Conservation (phyloP, 1,139 yeast genomes). For the Suhomyces choctaworum region DNA sequence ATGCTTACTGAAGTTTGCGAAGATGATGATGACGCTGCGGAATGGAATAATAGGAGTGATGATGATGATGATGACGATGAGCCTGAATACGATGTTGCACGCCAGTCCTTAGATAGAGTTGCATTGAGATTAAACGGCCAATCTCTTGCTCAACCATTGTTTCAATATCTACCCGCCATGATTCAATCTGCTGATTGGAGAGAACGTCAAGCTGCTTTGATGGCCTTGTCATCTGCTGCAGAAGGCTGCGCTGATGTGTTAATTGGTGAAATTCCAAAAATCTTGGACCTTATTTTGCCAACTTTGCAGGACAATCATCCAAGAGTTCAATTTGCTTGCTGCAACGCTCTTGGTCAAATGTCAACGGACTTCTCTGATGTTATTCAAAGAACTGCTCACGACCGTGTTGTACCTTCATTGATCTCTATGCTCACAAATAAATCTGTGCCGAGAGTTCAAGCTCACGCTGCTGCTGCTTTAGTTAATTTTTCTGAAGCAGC, state of each 20-base stretch:
- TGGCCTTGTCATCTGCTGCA: conserved; percentile 96
- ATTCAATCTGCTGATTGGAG: conserved; percentile 78
- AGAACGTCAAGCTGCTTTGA: conserved; percentile 93
- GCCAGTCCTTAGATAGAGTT: conserved; percentile 89
- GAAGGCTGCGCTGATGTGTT: conserved; percentile 95
- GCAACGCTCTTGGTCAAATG: conserved; percentile 95
- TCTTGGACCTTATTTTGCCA: conserved; percentile 83
- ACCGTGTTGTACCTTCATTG: conserved; percentile 80
- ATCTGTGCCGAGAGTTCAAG: conserved; percentile 88
- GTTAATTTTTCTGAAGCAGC: conserved; percentile 96
- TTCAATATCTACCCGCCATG: conserved; percentile 85
- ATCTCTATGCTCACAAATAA: conserved; percentile 72
- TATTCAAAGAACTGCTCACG: conserved; percentile 80
- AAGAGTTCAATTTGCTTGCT: conserved; percentile 95
- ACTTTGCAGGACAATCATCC: conserved; percentile 80
- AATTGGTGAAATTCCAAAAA: conserved; percentile 75
- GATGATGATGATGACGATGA: conserved; percentile 84
- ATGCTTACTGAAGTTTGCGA: conserved; percentile 93
- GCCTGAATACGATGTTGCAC: conserved; percentile 85
- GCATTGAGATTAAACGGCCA: conserved; percentile 83
- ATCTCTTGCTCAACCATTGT: conserved; percentile 78
- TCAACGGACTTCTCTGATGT: conserved; percentile 95
- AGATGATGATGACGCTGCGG: conserved; percentile 85
- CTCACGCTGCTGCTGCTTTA: conserved; percentile 98
- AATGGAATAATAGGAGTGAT: conserved; percentile 81